Percentiles rank a stretch among this genome's conserved stretches.
Evolutionary conservation across 129 eudicot genomes (phyloP).

Genomic region (Chrysanthemum lavandulifolium): DNA sequence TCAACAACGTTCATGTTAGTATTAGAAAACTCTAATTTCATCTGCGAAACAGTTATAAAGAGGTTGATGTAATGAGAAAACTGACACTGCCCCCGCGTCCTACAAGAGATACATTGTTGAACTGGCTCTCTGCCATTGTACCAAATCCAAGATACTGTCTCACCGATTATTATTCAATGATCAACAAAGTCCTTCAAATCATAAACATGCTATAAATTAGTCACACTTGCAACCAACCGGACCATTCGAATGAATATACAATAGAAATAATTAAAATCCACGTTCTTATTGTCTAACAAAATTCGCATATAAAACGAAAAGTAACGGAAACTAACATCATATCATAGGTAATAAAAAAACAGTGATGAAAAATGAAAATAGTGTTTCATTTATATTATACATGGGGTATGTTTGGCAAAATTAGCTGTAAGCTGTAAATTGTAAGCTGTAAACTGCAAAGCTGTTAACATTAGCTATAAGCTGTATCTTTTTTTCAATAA

Average conservation of each 20-base stretch:
- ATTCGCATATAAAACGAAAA: too few species aligned
- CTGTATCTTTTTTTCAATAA: too few species aligned
- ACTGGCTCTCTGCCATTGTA: constrained; percentile 84
- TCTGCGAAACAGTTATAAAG: background rate
- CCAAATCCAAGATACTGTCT: constrained; percentile 4
- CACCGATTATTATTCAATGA: constrained; percentile 5
- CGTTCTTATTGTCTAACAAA: background rate
- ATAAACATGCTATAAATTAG: background rate
- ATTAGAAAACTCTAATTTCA: too few species aligned
- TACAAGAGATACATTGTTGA: constrained; percentile 76
- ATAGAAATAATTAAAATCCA: background rate
- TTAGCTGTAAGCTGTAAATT: too few species aligned
- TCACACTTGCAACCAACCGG: constrained; percentile 8
- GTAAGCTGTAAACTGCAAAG: too few species aligned
- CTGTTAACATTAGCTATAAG: too few species aligned
- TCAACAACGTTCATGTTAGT: background rate
- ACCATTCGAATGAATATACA: constrained; percentile 9
- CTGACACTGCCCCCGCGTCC: constrained; percentile 98
- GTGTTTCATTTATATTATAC: too few species aligned
- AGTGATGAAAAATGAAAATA: too few species aligned
- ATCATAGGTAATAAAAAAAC: too few species aligned
- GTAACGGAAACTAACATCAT: background rate
- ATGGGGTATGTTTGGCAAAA: too few species aligned
- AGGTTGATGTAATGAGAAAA: constrained; percentile 17
- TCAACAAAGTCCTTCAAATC: constrained; percentile 20